Evolutionary conservation across 1,139 yeast species (phyloP).

Genomic region (Kodamaea alishanica): DNA sequence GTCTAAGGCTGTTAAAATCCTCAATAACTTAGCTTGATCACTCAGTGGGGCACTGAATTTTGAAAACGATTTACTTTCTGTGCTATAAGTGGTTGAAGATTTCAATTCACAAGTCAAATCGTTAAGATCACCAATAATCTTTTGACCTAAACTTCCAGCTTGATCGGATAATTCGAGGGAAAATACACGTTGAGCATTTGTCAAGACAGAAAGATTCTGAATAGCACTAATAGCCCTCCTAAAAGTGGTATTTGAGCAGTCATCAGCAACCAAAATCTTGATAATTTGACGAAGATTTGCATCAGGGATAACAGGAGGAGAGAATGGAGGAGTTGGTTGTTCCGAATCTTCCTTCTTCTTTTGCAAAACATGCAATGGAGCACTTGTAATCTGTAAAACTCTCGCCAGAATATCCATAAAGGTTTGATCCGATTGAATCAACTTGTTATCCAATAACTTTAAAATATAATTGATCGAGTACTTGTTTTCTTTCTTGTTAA

Average conservation of each 20-base stretch:
- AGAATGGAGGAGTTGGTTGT: slow-evolving; percentile 32
- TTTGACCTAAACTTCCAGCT: slow-evolving; percentile 60
- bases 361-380: slow-evolving; percentile 58
- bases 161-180: slow-evolving; percentile 64
- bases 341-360: slow-evolving; percentile 18
- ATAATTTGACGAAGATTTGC: slow-evolving; percentile 61
- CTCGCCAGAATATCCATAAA: slow-evolving; percentile 75
- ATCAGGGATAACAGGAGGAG: slow-evolving; percentile 65
- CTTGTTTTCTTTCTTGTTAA: slow-evolving; percentile 46
- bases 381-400: slow-evolving; percentile 71
- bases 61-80: slow-evolving; percentile 52
- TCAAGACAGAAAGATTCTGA: slow-evolving; percentile 67
- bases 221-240: slow-evolving; percentile 81
- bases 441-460: slow-evolving; percentile 55
- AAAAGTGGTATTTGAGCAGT: slow-evolving; percentile 82
- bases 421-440: slow-evolving; percentile 67
- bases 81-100: slow-evolving; percentile 33
- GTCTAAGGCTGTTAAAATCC: slow-evolving; percentile 86
- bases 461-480: slow-evolving; percentile 74
- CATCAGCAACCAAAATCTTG: slow-evolving; percentile 73
- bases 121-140: slow-evolving; percentile 55
- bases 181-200: slow-evolving; percentile 62
- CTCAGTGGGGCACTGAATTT: slow-evolving; percentile 80
- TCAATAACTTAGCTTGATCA: slow-evolving; percentile 79
- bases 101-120: slow-evolving; percentile 41